Evolutionary conservation across 140 eudicot species (phyloP).

Genomic region (Oenanthe javanica): DNA sequence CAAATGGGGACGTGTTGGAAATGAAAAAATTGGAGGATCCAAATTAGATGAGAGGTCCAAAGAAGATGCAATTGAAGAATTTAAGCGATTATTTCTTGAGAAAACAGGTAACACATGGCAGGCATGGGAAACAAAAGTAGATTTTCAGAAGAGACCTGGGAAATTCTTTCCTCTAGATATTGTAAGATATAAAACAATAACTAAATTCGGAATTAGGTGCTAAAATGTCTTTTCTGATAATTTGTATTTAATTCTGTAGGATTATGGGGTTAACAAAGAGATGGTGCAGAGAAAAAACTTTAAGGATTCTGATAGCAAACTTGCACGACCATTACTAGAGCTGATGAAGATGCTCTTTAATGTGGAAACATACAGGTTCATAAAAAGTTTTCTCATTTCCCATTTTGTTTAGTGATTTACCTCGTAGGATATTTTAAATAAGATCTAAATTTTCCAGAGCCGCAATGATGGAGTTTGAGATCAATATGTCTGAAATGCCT

Average conservation of each 20-base stretch:
- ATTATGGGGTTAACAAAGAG: conserved; percentile 87
- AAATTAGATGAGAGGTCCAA: conserved; percentile 65
- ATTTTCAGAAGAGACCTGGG: conserved; percentile 85
- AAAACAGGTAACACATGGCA: conserved; percentile 94
- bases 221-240: conserved; percentile 2
- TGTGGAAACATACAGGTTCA: conserved; percentile 86
- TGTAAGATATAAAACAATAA: conserved; percentile 29
- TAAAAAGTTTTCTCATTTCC: not conserved
- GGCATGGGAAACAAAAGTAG: conserved; percentile 64
- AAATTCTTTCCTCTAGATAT: conserved; percentile 85
- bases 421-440: not conserved
- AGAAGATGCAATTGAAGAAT: conserved; percentile 62
- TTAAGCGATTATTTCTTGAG: conserved; percentile 77
- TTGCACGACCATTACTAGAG: conserved; percentile 67
- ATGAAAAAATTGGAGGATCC: conserved; percentile 71
- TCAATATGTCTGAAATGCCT: conserved; percentile 96
- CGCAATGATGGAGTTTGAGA: conserved; percentile 98
- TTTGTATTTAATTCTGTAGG: conserved; percentile 36
- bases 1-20: conserved; percentile 99
- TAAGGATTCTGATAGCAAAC: conserved; percentile 50
- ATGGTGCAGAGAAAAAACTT: conserved; percentile 39
- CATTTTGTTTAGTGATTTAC: conserved; percentile 9
- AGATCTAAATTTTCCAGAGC: conserved; percentile 42
- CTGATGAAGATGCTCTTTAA: conserved; percentile 95
- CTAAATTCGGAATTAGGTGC: conserved; percentile 1